Evolutionary conservation across 257 asterid species (phyloP), one percentile per base, ranked within the genome.

Genomic region (Forsythia viridissima): DNA sequence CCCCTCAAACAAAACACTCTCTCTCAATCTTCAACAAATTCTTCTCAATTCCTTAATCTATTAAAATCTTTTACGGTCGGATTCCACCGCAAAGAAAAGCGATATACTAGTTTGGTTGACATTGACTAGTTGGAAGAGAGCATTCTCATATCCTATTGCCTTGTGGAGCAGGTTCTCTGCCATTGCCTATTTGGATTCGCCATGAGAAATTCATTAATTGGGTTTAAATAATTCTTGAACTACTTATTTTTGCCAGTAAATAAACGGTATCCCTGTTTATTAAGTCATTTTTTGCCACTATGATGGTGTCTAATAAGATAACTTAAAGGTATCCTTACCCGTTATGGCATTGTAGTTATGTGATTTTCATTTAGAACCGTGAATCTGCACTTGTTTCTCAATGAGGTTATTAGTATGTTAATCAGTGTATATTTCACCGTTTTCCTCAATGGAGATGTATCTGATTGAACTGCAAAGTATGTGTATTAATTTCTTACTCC

Each of bases 161-260:
- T 79, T 79, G 86, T 5, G 87, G 75, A 83, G 82, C 74, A 65
- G 80, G 80, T 86, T 80, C 65, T 1, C 82, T 67, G 77, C 84
- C 16, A 68, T 85, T 38, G 76, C 85, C 85, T 38, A 51, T 39
- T 78, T 72, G 83, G 80, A 67, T 37, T 81, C 21, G 79, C 85
- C 89, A 86, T 83, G 87, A 78, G 84, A 83, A 57, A 20, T 57
- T 80, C 77, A 51, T 73, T 37, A 5, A 34, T 1, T 34, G 2
- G 0, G 36, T 21, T 59, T 9, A 21, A 7, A 21, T 21, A 48
- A 7, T 20, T 6, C 36, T 20, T 59, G 67, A 7, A 59, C 3
- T 20, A 20, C 12, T 59, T 57, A 21, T n/a, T 2, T 5, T 43
- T 7, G 2, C 11, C 67, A 8, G 34, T 21, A 59, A 59, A 3